A percentile compares a stretch with the other conserved stretches of the same genome.
Evolutionary conservation across 1,284 basidiomycete species (phyloP).

Genomic region (Apiotrichum gamsii): DNA sequence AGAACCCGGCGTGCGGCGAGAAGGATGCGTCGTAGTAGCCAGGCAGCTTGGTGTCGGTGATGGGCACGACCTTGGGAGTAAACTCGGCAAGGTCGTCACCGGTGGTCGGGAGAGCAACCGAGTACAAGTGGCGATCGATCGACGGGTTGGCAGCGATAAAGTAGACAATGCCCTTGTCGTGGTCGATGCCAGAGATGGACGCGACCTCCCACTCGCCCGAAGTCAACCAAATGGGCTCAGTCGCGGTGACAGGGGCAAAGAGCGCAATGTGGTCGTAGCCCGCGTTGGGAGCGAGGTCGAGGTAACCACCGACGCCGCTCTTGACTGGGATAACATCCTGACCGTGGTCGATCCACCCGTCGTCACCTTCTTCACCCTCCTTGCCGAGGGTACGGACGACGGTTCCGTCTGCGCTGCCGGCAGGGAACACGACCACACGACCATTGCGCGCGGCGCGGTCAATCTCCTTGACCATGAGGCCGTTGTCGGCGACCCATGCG

Average conservation of each 20-base stretch:
- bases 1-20: slow-evolving; percentile 77
- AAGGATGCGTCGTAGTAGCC: slow-evolving; percentile 66
- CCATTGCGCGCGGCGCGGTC: slow-evolving; percentile 74
- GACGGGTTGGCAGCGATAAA: slow-evolving; percentile 80
- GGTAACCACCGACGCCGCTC: slow-evolving; percentile 57
- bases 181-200: slow-evolving; percentile 66
- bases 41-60: slow-evolving; percentile 62
- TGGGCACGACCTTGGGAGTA: slow-evolving; percentile 43
- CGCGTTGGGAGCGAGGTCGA: slow-evolving; percentile 77
- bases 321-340: slow-evolving; percentile 47
- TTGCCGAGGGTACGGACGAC: slow-evolving; percentile 70
- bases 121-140: slow-evolving; percentile 76
- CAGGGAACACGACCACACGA: slow-evolving; percentile 67
- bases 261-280: slow-evolving; percentile 87
- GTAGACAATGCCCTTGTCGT: slow-evolving; percentile 65
- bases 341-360: slow-evolving; percentile 79
- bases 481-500: slow-evolving; percentile 70
- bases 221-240: slow-evolving; percentile 72
- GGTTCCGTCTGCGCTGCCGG: slow-evolving; percentile 48
- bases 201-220: slow-evolving; percentile 85
- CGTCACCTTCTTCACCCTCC: slow-evolving; percentile 75
- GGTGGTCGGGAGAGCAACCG: slow-evolving; percentile 57
- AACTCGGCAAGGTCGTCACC: slow-evolving; percentile 22
- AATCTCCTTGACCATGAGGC: slow-evolving; percentile 78
- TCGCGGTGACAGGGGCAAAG: slow-evolving; percentile 66